A percentile compares a stretch with the other conserved stretches of the same genome.
Conservation (phyloP, 1,284 basidiomycete genomes). For the Trichosporon coremiiforme region DNA sequence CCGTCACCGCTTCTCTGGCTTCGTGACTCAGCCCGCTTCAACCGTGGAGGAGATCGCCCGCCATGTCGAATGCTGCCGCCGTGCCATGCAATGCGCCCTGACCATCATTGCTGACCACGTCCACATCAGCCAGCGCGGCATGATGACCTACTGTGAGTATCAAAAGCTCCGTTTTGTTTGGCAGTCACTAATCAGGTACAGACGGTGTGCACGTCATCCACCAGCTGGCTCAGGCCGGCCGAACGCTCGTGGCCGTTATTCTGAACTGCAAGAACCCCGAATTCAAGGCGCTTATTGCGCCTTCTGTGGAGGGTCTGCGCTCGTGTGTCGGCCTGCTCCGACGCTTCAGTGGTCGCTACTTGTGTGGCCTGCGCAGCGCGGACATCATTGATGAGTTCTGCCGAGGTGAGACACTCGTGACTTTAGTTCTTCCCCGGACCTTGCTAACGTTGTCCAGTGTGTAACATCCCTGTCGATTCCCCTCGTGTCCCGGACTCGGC, state of each 20-base stretch:
- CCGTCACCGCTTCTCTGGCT: conserved; percentile 57
- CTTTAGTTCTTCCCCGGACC: conserved; percentile 10
- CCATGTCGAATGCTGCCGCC: conserved; percentile 54
- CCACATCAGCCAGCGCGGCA: conserved; percentile 70
- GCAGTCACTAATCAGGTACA: conserved; percentile 45
- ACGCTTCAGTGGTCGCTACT: conserved; percentile 57
- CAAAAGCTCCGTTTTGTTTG: conserved; percentile 1
- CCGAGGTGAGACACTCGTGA: conserved; percentile 65
- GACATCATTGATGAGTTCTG: conserved; percentile 92
- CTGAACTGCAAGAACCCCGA: conserved; percentile 64
- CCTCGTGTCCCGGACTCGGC: conserved; percentile 60
- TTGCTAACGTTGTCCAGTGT: conserved; percentile 62
- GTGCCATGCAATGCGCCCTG: conserved; percentile 65
- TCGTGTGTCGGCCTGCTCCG: conserved; percentile 79
- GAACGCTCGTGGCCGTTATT: conserved; percentile 79
- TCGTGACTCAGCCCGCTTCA: conserved; percentile 55
- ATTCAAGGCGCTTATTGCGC: conserved; percentile 66
- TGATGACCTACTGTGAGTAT: conserved; percentile 86
- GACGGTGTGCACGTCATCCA: conserved; percentile 91
- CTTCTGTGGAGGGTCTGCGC: conserved; percentile 76
- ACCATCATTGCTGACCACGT: conserved; percentile 75
- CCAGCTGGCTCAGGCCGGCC: conserved; percentile 86
- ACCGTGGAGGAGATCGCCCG: conserved; percentile 53
- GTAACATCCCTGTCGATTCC: conserved; percentile 78
- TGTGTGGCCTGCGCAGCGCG: conserved; percentile 81